These are phyloP conservation scores for Eudorina sp. DNA, from an alignment of 139 green algal species.

Conservation along the genomic window DNA sequence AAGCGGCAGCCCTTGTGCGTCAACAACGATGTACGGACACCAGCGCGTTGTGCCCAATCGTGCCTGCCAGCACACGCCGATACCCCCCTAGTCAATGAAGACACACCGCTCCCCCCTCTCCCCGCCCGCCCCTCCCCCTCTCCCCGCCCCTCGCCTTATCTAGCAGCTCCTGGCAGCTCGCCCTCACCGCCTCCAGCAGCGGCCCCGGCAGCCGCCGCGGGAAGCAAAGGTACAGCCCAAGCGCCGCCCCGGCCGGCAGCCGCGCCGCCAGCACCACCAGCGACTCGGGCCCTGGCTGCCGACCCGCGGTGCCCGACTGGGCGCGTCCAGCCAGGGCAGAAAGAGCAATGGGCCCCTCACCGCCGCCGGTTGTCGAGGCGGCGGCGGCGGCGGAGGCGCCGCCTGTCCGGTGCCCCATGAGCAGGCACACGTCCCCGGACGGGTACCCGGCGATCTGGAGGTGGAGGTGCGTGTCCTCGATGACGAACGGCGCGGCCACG, in stretches of 20 bases:
- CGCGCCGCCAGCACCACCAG: constrained; percentile 9
- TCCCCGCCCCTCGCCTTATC: background rate
- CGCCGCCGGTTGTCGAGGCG: background rate
- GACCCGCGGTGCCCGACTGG: too few relatives aligned
- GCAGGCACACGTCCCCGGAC: background rate
- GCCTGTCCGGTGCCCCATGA: background rate
- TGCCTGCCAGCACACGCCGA: too few relatives aligned
- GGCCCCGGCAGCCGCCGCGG: constrained; percentile 5
- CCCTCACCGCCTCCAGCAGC: constrained; percentile 33
- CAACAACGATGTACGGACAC: too few relatives aligned
- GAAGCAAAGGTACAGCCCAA: constrained; percentile 35
- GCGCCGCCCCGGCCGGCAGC: background rate
- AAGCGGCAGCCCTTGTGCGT: too few relatives aligned
- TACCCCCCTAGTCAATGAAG: too few relatives aligned
- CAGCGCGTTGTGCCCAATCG: too few relatives aligned
- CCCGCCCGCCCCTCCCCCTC: background rate
- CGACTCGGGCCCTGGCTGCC: background rate
- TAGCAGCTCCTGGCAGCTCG: constrained; percentile 30
- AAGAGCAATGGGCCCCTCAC: too few relatives aligned
- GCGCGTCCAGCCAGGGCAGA: too few relatives aligned
- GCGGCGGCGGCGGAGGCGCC: background rate
- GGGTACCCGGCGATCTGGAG: constrained; percentile 1
- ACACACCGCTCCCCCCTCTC: background rate
- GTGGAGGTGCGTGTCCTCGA: background rate
- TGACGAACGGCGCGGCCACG: background rate